These are phyloP conservation scores for Tetrapisispora taiwanensis DNA, from an alignment of 805 yeast species.

Conservation along the genomic window DNA sequence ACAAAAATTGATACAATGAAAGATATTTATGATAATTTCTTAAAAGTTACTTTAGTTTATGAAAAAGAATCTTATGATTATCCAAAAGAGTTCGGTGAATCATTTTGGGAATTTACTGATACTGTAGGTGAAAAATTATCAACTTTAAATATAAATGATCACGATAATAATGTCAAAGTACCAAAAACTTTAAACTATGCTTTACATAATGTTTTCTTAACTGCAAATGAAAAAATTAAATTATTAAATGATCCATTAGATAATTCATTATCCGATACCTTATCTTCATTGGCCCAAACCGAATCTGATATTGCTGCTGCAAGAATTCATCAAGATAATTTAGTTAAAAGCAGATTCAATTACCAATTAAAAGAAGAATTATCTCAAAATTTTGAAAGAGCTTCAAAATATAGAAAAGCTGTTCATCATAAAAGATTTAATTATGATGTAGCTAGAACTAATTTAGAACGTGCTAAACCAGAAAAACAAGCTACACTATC, in stretches of 20 bases:
- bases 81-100: conserved; percentile 62
- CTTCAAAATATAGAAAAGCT: conserved; percentile 56
- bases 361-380: conserved; percentile 52
- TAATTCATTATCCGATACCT: conserved; percentile 40
- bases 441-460: conserved; percentile 71
- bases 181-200: conserved; percentile 80
- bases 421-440: conserved; percentile 71
- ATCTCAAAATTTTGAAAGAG: conserved; percentile 49
- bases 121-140: conserved; percentile 41
- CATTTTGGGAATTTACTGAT: conserved; percentile 58
- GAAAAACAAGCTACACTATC: conserved; percentile 64
- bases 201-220: conserved; percentile 59
- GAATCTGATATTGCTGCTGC: conserved; percentile 73
- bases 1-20: conserved; percentile 61
- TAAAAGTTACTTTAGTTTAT: conserved; percentile 43
- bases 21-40: conserved; percentile 48
- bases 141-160: neutral
- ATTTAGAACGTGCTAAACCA: conserved; percentile 39
- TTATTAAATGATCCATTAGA: conserved; percentile 25
- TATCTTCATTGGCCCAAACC: conserved; percentile 56
- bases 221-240: conserved; percentile 23
- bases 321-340: conserved; percentile 69
- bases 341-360: conserved; percentile 60
- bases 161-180: conserved; percentile 10
- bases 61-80: conserved; percentile 72